A percentile compares a stretch with the other conserved stretches of the same genome.
Conservation (phyloP, 305 asterid species). For the Fraxinus angustifolia region DNA sequence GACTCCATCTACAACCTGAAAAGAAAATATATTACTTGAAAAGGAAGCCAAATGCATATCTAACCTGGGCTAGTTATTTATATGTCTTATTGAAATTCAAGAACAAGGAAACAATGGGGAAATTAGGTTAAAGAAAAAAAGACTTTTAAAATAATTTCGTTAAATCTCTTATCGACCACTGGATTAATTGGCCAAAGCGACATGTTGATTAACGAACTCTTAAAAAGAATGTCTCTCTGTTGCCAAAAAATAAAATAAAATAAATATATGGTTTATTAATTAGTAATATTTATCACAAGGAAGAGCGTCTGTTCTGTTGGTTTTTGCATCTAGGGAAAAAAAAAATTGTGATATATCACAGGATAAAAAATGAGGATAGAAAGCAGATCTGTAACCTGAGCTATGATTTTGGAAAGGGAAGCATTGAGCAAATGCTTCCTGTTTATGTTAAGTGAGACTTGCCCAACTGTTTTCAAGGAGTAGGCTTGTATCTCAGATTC, state of each 20-base stretch:
- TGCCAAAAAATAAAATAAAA: not conserved
- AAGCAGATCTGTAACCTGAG: too few relatives aligned
- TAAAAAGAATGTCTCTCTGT: not conserved
- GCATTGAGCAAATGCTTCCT: too few relatives aligned
- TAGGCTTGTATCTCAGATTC: too few relatives aligned
- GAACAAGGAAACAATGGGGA: not conserved
- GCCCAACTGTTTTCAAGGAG: too few relatives aligned
- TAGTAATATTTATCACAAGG: not conserved
- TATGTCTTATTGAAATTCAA: not conserved
- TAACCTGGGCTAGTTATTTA: not conserved
- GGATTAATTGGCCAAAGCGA: not conserved
- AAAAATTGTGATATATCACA: too few relatives aligned
- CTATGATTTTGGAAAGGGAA: too few relatives aligned
- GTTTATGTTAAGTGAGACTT: too few relatives aligned
- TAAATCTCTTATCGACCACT: not conserved
- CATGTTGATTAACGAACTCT: not conserved
- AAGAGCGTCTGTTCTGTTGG: not conserved
- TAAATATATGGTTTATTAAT: too few relatives aligned
- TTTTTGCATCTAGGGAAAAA: not conserved
- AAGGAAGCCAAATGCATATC: not conserved
- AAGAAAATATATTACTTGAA: too few relatives aligned
- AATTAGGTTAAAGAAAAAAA: not conserved
- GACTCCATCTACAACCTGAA: not conserved
- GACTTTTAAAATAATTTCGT: too few relatives aligned
- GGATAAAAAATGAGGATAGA: too few relatives aligned